Base-by-base conservation (phyloP, 78 protist species). In the Dictyostelium citrinum region DNA sequence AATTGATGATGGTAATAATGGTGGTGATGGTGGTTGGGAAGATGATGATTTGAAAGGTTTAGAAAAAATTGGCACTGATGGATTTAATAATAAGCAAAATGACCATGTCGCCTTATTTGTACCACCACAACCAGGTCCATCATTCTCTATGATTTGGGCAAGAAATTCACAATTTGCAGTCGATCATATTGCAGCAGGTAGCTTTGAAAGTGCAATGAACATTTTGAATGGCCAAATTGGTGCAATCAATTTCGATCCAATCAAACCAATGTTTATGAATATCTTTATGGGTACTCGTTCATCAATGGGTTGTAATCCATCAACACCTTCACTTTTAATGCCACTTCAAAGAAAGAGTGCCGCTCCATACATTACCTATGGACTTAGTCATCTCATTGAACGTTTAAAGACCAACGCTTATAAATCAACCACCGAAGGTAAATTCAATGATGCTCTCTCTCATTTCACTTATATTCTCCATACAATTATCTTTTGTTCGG, bases 181-280 rank as follows among this genome's bases (percentile, higher is more conserved):
- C 20, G 99, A 98, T 68, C 99, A 98, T 75, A 81, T 86, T 17
- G 98, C 99, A 1, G 98, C 99, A 2, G 99, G 99, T 12, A 45
- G 96, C 5, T 98, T 99, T 77, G 98, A 95, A 37, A 24, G 90
- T 10, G 99, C 98, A 29, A 90, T 97, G 97, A 82, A 90, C 68
- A 77, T 97, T 39, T 90, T 98, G 16, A 75, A 95, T 55, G 67
- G 68, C 33, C 99, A 98, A 91, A 12, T 95, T 24, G 99, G 99
- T 27, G 68, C 97, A 8, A 95, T 95, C 80, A 55, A 97, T 90
- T 97, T 98, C 46, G 97, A 39, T 45, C 99, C 99, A 41, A 81
- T 98, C 70, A 83, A 96, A 68, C 75, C 79, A 31, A 0, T 51
- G 79, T 98, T 97, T 84, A 2, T 97, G 76, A 74, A 67, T 29